These are phyloP conservation scores for Teunomyces barrocoloradensis DNA, from an alignment of 805 yeast species.

Conservation along the genomic window DNA sequence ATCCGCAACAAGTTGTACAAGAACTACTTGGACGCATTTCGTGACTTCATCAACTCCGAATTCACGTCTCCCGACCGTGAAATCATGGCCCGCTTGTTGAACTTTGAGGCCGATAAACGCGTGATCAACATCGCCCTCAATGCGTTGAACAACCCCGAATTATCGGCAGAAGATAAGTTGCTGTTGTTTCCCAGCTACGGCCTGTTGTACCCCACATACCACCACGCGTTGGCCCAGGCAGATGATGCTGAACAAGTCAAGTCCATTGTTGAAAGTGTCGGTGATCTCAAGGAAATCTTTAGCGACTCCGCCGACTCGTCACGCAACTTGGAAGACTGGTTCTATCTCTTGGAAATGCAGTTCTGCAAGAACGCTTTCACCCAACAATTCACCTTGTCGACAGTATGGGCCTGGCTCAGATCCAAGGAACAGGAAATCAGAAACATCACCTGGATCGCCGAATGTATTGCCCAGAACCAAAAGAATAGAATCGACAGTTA, in stretches of 20 bases:
- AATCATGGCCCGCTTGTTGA: slow-evolving; percentile 72
- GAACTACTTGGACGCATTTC: slow-evolving; percentile 89
- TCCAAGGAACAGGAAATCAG: slow-evolving; percentile 96
- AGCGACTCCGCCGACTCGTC: slow-evolving; percentile 30
- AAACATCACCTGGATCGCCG: slow-evolving; percentile 99
- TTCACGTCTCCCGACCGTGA: slow-evolving; percentile 77
- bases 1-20: slow-evolving; percentile 88
- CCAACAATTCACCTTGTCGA: slow-evolving; percentile 87
- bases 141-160: slow-evolving; percentile 75
- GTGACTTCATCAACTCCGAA: slow-evolving; percentile 55
- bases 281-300: slow-evolving; percentile 63
- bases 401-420: slow-evolving; percentile 96
- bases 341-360: slow-evolving; percentile 89
- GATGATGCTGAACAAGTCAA: slow-evolving; percentile 88
- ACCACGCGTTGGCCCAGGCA: slow-evolving; percentile 63
- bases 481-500: slow-evolving; percentile 89
- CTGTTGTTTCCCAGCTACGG: slow-evolving; percentile 82
- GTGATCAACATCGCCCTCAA: slow-evolving; percentile 88
- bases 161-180: slow-evolving; percentile 68
- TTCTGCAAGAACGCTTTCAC: slow-evolving; percentile 90
- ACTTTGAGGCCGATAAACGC: slow-evolving; percentile 94
- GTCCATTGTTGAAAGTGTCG: slow-evolving; percentile 57
- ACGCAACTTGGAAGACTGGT: slow-evolving; percentile 89
- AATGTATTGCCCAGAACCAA: slow-evolving; percentile 98
- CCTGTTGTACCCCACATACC: slow-evolving; percentile 67